Conservation (phyloP, 2,329 filamentous ascomycete species). For the Teratosphaeriaceae sp. region DNA sequence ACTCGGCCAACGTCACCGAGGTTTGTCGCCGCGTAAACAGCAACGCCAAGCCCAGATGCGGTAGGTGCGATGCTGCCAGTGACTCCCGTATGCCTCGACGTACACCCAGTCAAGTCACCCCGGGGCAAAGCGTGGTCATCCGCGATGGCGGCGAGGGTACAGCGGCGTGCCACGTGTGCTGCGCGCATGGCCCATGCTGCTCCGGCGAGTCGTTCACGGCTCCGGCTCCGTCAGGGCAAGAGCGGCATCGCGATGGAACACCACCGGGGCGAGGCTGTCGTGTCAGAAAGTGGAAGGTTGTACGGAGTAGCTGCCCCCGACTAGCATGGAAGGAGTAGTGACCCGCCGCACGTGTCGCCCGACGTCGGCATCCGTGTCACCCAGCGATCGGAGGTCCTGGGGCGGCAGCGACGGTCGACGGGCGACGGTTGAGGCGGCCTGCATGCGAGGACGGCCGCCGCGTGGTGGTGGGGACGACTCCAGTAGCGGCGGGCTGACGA, state of each 20-base stretch:
- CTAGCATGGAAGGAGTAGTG: too few relatives aligned
- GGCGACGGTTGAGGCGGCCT: neutral
- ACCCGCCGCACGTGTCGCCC: neutral
- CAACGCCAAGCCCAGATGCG: neutral
- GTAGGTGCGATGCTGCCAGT: neutral
- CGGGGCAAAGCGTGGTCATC: neutral
- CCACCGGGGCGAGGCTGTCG: neutral
- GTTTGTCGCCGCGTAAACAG: too few relatives aligned
- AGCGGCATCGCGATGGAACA: too few relatives aligned
- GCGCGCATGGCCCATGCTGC: neutral
- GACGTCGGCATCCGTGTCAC: neutral
- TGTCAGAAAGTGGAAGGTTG: slow-evolving; percentile 2
- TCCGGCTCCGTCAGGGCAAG: too few relatives aligned
- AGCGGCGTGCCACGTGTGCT: neutral
- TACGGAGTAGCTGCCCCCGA: too few relatives aligned
- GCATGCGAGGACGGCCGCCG: neutral
- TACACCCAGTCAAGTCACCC: neutral
- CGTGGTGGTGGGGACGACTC: neutral
- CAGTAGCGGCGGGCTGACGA: neutral
- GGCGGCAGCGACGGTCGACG: too few relatives aligned
- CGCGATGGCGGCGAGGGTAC: neutral
- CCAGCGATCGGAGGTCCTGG: neutral
- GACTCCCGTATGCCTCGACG: neutral
- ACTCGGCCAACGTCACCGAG: too few relatives aligned
- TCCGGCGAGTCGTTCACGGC: neutral